Evolutionary conservation across 768 basidiomycete genomes (phyloP), one percentile per base, ranked within the genome.

Genomic region (Leccinum boreale): DNA sequence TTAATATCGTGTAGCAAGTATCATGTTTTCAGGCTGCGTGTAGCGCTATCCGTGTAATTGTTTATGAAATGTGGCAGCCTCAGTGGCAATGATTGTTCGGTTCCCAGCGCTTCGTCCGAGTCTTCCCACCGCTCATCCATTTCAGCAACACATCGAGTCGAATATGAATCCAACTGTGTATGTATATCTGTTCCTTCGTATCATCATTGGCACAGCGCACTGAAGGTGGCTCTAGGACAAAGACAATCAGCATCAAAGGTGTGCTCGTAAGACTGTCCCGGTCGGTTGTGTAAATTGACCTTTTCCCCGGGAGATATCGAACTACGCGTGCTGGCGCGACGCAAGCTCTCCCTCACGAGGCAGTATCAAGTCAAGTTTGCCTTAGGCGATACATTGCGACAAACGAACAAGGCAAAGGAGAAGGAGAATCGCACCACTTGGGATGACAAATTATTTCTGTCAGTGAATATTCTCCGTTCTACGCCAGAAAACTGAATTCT

Each of bases 1-100:
- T 33, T 6, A 29, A 29, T 29, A 29, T 11, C 29, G 11, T 29
- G 19, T 26, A 29, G 23, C 7, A 21, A 24, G 15, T 21, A 55
- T 50, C 23, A 14, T 59, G 53, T 67, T 61, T 29, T 44, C 31
- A 17, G 5, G n/a, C 12, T 15, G 33, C 4, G 15, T 31, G 23
- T 23, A 44, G 23, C 21, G 11, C 33, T 54, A 42, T 58, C n/a
- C 55, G 36, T 62, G 60, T 51, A 58, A 54, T 65, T 6, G 45
- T 60, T 17, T 39, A 54, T 33, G 31, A 58, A 50, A 50, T 29
- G 28, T 29, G 36, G 3, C 10, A 17, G 5, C 15, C 35, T 17
- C 15, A 5, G 28, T 35, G 33, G 14, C 33, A 6, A 29, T 29
- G 29, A 29, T 29, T 29, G 29, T 29, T 50, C 7, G 42, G 46